A percentile compares a stretch with the other conserved stretches of the same genome.
Evolutionary conservation across 768 basidiomycete genomes (phyloP).

Genomic region (Russula olivacea): DNA sequence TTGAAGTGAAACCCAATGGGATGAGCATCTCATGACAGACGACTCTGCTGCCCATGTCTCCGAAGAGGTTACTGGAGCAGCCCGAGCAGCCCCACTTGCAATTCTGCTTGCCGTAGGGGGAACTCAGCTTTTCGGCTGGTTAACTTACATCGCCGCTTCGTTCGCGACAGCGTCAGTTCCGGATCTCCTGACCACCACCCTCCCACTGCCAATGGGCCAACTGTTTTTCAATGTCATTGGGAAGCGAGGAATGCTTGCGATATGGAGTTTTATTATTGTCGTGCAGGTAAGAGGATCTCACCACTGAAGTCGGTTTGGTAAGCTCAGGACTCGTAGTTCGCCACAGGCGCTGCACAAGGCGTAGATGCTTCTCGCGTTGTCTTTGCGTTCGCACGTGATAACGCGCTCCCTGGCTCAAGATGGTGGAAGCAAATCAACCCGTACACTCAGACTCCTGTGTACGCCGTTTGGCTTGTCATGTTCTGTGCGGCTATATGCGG

Average conservation of each 20-base stretch:
- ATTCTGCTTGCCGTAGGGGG: slow-evolving; percentile 58
- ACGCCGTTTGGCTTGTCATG: slow-evolving; percentile 74
- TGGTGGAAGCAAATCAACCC: slow-evolving; percentile 61
- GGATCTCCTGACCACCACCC: slow-evolving; percentile 40
- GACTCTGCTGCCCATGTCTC: slow-evolving; percentile 74
- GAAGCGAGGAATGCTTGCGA: slow-evolving; percentile 62
- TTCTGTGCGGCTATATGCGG: slow-evolving; percentile 49
- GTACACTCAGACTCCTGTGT: slow-evolving; percentile 61
- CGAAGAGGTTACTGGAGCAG: slow-evolving; percentile 63
- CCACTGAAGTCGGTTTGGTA: slow-evolving; percentile 26
- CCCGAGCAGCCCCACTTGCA: slow-evolving; percentile 58
- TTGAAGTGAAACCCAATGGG: not conserved
- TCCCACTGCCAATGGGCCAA: slow-evolving; percentile 69
- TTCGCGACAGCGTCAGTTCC: slow-evolving; percentile 55
- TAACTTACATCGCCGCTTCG: slow-evolving; percentile 58
- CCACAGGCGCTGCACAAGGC: slow-evolving; percentile 67
- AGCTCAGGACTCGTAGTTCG: slow-evolving; percentile 40
- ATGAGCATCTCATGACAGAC: slow-evolving; percentile 36
- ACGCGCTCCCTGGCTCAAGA: slow-evolving; percentile 65
- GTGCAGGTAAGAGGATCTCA: slow-evolving; percentile 40
- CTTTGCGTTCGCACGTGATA: slow-evolving; percentile 69
- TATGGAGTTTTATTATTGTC: slow-evolving; percentile 67
- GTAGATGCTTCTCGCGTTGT: slow-evolving; percentile 72
- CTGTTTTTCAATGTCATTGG: slow-evolving; percentile 60
- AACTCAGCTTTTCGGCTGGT: slow-evolving; percentile 59